Percentiles rank a stretch among this genome's conserved stretches.
These are phyloP conservation scores for Suillus spraguei DNA, from an alignment of 768 basidiomycete genomes.

Conservation along the genomic window DNA sequence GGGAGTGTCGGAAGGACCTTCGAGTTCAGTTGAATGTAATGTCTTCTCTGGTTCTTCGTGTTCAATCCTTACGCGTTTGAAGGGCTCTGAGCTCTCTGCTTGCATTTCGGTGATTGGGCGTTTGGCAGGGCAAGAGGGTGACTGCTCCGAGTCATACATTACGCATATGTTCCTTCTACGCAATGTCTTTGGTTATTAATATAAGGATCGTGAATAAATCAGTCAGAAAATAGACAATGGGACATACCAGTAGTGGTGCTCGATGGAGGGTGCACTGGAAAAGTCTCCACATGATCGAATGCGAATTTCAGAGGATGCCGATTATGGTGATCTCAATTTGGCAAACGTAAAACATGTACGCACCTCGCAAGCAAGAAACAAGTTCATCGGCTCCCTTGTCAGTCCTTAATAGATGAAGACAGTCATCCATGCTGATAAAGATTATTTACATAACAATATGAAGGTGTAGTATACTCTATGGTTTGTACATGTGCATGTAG, in stretches of 20 bases:
- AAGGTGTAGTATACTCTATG: background rate
- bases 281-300: slow-evolving; percentile 15
- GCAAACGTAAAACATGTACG: too few species aligned
- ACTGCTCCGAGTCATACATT: slow-evolving; percentile 6
- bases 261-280: slow-evolving; percentile 7
- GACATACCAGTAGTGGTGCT: slow-evolving; percentile 9
- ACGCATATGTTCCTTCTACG: background rate
- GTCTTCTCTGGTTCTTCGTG: slow-evolving; percentile 7
- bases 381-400: background rate
- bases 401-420: background rate
- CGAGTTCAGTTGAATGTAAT: background rate
- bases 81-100: slow-evolving; percentile 5
- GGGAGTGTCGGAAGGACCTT: background rate
- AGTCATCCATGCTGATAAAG: background rate
- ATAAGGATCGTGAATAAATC: background rate
- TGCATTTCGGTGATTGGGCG: slow-evolving; percentile 9
- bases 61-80: slow-evolving; percentile 20
- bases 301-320: background rate
- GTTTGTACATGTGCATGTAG: background rate
- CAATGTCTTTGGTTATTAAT: background rate
- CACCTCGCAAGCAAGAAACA: background rate
- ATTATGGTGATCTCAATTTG: background rate
- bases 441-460: background rate
- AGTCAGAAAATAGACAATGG: background rate
- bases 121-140: slow-evolving; percentile 15